These are phyloP conservation scores for Zygotorulaspora danielsina DNA, from an alignment of 805 yeast species.

Conservation along the genomic window DNA sequence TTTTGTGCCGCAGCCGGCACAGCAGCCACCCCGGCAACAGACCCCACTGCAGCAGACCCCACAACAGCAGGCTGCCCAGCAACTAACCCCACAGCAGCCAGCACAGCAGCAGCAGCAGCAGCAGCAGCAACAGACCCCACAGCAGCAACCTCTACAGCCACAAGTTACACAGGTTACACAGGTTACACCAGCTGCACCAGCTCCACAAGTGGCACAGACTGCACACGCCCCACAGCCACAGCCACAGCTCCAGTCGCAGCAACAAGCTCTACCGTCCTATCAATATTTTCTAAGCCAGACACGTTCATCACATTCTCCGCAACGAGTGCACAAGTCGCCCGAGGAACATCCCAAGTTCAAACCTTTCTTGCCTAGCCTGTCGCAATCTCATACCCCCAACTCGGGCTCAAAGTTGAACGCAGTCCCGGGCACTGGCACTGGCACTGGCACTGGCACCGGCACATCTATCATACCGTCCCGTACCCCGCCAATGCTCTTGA, in stretches of 20 bases:
- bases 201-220: no score
- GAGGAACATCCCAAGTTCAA: background rate
- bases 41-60: background rate
- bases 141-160: slow-evolving; percentile 2
- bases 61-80: background rate
- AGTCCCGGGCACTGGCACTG: background rate
- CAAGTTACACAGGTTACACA: slow-evolving; percentile 6
- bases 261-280: background rate
- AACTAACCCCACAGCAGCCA: slow-evolving; percentile 6
- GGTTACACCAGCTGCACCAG: no score
- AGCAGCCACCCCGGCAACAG: slow-evolving; percentile 2
- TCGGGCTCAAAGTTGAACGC: no score
- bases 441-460: background rate
- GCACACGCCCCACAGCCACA: slow-evolving; percentile 12
- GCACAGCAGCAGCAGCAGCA: slow-evolving; percentile 11
- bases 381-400: background rate
- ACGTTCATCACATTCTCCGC: background rate
- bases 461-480: background rate
- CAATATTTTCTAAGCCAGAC: background rate
- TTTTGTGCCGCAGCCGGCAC: slow-evolving; percentile 2
- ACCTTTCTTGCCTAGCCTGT: slow-evolving; percentile 1
- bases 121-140: slow-evolving; percentile 8
- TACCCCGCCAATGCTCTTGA: slow-evolving; percentile 2
- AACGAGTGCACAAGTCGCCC: background rate
- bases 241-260: slow-evolving; percentile 9